phyloP scores from a whole-genome alignment of 129 eudicot genomes.

The Lactuca sativa region DNA sequence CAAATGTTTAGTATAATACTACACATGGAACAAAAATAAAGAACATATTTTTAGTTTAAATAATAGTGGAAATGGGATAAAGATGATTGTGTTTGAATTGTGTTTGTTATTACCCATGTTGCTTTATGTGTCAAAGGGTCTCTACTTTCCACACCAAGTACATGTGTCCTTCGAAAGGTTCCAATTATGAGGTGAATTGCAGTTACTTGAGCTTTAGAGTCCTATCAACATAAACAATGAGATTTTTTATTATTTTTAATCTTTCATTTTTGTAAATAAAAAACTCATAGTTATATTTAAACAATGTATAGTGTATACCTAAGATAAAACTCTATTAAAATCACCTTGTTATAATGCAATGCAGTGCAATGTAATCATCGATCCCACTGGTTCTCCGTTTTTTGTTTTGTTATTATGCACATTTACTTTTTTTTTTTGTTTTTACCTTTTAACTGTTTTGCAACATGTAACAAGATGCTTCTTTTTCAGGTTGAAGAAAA shows the following conservation, averaged over 20 bases:
- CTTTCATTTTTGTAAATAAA: neutral
- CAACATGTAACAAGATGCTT: too few relatives aligned
- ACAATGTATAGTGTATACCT: too few relatives aligned
- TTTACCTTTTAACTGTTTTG: too few relatives aligned
- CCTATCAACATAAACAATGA: conserved; percentile 40
- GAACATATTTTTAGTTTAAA: neutral
- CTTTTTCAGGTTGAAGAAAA: too few relatives aligned
- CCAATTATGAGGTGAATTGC: conserved; percentile 96
- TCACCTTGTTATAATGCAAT: neutral
- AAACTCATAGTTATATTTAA: too few relatives aligned
- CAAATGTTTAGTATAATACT: conserved; percentile 96
- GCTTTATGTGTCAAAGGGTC: conserved; percentile 98
- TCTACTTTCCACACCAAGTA: conserved; percentile 91
- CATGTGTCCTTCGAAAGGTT: conserved; percentile 87
- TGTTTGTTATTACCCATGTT: conserved; percentile 73
- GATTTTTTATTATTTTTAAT: neutral
- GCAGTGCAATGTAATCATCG: too few relatives aligned
- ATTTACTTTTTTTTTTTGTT: too few relatives aligned
- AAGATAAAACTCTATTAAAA: neutral
- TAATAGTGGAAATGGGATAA: neutral
- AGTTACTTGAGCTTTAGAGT: conserved; percentile 97
- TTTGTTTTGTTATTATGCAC: too few relatives aligned
- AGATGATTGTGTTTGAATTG: neutral
- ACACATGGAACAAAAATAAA: conserved; percentile 17
- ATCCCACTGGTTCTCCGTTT: too few relatives aligned